Conservation (phyloP, 805 yeast species). For the Saccharomycopsis lassenensis region DNA sequence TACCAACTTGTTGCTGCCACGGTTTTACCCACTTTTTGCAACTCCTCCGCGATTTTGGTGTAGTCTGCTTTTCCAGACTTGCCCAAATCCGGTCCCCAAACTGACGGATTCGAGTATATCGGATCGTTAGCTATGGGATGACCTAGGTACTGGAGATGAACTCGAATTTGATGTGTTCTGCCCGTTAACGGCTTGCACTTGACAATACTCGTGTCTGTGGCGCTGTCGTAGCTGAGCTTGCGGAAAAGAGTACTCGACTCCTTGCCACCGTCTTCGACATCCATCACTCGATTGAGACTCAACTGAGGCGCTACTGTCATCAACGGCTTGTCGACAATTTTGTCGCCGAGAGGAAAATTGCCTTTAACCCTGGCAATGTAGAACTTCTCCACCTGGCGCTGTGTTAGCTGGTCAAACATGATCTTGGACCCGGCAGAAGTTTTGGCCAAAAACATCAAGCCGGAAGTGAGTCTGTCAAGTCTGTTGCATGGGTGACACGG, state of each 20-base stretch:
- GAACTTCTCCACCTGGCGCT: conserved; percentile 65
- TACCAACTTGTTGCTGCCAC: too few species aligned
- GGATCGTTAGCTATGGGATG: conserved; percentile 78
- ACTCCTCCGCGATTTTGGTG: conserved; percentile 33
- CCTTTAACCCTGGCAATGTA: conserved; percentile 87
- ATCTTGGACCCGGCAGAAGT: conserved; percentile 68
- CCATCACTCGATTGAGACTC: conserved; percentile 44
- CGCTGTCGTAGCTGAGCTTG: conserved; percentile 57
- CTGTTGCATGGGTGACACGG: conserved; percentile 79
- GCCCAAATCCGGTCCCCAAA: conserved; percentile 79
- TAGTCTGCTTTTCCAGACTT: conserved; percentile 41
- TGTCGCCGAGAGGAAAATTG: conserved; percentile 46
- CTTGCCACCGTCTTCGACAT: conserved; percentile 35
- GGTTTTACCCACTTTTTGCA: conserved; percentile 64
- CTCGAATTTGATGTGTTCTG: conserved; percentile 90
- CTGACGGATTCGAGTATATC: conserved; percentile 57
- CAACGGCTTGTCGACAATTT: conserved; percentile 57
- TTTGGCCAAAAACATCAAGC: conserved; percentile 84
- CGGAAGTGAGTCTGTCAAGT: conserved; percentile 84
- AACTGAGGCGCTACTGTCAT: conserved; percentile 63
- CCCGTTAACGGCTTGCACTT: conserved; percentile 85
- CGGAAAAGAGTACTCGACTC: conserved; percentile 68
- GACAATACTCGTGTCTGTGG: conserved; percentile 56
- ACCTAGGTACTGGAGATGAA: conserved; percentile 81
- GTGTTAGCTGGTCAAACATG: conserved; percentile 53